Conservation (phyloP, 495 filamentous ascomycete genomes). For the Penicillium atrosanguineum region DNA sequence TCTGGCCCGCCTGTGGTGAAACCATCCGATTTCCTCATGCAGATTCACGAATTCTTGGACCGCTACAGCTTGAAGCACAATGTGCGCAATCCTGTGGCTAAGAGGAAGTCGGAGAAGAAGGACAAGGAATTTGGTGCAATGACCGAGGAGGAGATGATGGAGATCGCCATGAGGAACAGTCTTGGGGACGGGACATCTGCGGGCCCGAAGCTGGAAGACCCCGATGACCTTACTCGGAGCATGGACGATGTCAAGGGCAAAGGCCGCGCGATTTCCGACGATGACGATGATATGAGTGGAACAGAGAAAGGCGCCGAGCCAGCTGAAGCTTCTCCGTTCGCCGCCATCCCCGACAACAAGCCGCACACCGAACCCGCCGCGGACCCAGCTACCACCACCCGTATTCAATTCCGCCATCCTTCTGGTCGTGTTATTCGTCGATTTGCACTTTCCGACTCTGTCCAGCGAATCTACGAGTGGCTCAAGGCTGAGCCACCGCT, state of each 20-base stretch:
- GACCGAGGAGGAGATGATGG: conserved; percentile 96
- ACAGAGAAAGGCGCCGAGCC: conserved; percentile 14
- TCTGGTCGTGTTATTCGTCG: conserved; percentile 77
- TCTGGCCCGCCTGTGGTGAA: conserved; percentile 76
- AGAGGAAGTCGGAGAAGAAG: conserved; percentile 69
- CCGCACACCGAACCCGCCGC: conserved; percentile 75
- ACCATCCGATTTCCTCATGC: conserved; percentile 78
- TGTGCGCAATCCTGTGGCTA: conserved; percentile 88
- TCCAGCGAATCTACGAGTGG: conserved; percentile 90
- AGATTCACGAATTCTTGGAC: conserved; percentile 92
- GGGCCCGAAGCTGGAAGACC: conserved; percentile 57
- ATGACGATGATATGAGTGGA: conserved; percentile 36
- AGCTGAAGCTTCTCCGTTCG: conserved; percentile 51
- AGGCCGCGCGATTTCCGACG: conserved; percentile 48
- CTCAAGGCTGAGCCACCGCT: conserved; percentile 74
- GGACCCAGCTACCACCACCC: conserved; percentile 68
- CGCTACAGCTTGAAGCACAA: conserved; percentile 85
- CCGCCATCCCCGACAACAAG: conserved; percentile 62
- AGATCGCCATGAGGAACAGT: conserved; percentile 88
- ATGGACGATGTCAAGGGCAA: conserved; percentile 62
- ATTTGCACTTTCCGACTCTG: conserved; percentile 76
- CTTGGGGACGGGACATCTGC: conserved; percentile 46
- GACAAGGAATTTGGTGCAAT: conserved; percentile 76
- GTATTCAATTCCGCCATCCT: conserved; percentile 87
- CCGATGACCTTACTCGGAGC: conserved; percentile 78